phyloP scores from a whole-genome alignment of 768 basidiomycete species.

The Flagelloscypha sp. region DNA sequence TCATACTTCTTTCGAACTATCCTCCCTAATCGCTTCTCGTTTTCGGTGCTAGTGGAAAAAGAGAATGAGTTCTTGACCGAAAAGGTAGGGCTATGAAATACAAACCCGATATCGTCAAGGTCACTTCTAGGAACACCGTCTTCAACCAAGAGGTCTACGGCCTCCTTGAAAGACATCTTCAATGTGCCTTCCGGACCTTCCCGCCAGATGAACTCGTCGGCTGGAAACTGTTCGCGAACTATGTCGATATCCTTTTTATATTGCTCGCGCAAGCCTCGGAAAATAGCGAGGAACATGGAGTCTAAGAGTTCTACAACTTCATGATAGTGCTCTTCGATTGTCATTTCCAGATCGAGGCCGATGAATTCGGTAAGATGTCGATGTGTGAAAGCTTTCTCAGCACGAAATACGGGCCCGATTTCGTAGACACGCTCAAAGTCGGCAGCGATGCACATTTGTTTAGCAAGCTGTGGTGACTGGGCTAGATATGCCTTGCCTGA shows the following conservation, averaged over 20 bases:
- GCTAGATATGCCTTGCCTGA: constrained; percentile 86
- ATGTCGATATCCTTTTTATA: constrained; percentile 78
- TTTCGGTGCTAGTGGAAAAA: constrained; percentile 63
- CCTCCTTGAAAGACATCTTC: constrained; percentile 78
- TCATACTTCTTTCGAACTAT: constrained; percentile 90
- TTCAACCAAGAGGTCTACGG: constrained; percentile 76
- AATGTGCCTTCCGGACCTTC: constrained; percentile 87
- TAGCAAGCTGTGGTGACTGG: constrained; percentile 94
- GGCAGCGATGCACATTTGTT: constrained; percentile 98
- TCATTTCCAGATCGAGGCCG: constrained; percentile 98
- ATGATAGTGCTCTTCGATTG: constrained; percentile 97
- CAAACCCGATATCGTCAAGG: constrained; percentile 80
- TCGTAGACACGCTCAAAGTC: constrained; percentile 99
- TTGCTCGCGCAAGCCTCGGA: constrained; percentile 69
- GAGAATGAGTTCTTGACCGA: constrained; percentile 9
- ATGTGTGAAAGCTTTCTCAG: constrained; percentile 95
- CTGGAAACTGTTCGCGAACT: constrained; percentile 82
- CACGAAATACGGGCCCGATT: constrained; percentile 94
- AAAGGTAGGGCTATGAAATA: background rate
- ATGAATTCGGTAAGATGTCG: constrained; percentile 98
- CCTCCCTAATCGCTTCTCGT: constrained; percentile 88
- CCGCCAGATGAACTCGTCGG: constrained; percentile 92
- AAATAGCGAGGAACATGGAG: constrained; percentile 76
- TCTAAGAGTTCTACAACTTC: constrained; percentile 94
- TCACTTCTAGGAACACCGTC: constrained; percentile 74